Evolutionary conservation across 345 rosid species (phyloP), one percentile per base, ranked within the genome.

Genomic region (Draba incana): DNA sequence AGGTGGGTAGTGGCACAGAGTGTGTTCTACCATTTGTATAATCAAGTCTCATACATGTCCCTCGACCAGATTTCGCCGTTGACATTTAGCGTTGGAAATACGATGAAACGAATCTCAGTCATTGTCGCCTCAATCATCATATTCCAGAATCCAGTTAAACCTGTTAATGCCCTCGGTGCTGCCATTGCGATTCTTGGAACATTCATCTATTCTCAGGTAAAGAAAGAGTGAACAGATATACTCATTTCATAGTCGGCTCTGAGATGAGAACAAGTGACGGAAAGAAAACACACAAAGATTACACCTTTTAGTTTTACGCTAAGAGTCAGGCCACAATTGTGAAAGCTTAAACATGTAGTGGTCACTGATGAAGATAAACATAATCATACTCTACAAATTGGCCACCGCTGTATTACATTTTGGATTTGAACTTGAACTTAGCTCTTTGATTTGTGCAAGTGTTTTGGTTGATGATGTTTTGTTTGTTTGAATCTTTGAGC

Each of bases 1-100:
- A 88, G 92, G 96, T 89, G 96, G 96, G 87, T 89, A 13, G 90
- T 85, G 20, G 90, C 90, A 3, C 92, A 86, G 42, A 86, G 96
- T 67, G 78, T 88, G 20, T 89, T 89, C 85, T 89, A 89, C 66
- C 96, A 89, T 68, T 78, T 89, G 61, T 89, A 89, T 47, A 89
- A 89, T 60, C 92, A 89, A 52, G 96, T 86, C 63, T 86, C 96
- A 2, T 89, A 89, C 81, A 89, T 89, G 96, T 86, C 96, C 0
- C 85, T 89, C 1, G 90, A 89, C 77, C 85, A 87, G 69, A 89
- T 89, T 16, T 81, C 92, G 0, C 96, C 96, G 0, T 59, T 89
- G 75, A 89, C 96, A 41, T 89, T 89, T 59, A 87, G 92, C 60
- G 50, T 87, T 10, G 96, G 96, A 6, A 89, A 87, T 80, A 89